phyloP scores from a whole-genome alignment of 768 basidiomycete genomes.

The Psilocybe subaeruginosa region DNA sequence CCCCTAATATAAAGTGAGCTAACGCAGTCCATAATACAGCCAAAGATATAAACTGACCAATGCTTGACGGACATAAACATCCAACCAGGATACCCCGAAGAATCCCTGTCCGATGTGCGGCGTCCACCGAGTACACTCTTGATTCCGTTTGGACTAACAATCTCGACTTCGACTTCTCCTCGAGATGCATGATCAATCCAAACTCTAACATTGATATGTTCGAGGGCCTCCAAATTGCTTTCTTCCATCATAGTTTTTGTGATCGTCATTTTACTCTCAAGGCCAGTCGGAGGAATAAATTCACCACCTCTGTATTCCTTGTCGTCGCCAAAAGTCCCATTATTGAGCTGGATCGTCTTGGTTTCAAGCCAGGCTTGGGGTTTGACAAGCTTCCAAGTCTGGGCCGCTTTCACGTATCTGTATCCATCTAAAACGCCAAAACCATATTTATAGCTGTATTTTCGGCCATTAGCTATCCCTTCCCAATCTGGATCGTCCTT shows the following conservation, averaged over 20 bases:
- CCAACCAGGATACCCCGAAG: constrained; percentile 88
- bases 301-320: constrained; percentile 65
- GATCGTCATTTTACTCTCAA: constrained; percentile 65
- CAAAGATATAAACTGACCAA: constrained; percentile 60
- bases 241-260: constrained; percentile 66
- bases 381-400: constrained; percentile 85
- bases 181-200: constrained; percentile 89
- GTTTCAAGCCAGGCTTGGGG: constrained; percentile 92
- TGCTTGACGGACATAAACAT: constrained; percentile 99
- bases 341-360: constrained; percentile 66
- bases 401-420: constrained; percentile 77
- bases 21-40: constrained; percentile 8
- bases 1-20: constrained; percentile 59
- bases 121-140: constrained; percentile 81
- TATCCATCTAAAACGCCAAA: constrained; percentile 89
- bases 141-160: constrained; percentile 84
- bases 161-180: constrained; percentile 92
- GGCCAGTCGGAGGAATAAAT: constrained; percentile 65
- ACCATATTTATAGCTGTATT: constrained; percentile 90
- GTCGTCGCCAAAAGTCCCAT: constrained; percentile 57
- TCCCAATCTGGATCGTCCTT: constrained; percentile 95
- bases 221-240: constrained; percentile 84
- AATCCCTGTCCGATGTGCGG: constrained; percentile 65
- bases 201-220: constrained; percentile 91
- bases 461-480: constrained; percentile 66